Evolutionary conservation across 2,329 filamentous ascomycete species (phyloP), one percentile per base, ranked within the genome.

Genomic region (Escovopsis sp.): DNA sequence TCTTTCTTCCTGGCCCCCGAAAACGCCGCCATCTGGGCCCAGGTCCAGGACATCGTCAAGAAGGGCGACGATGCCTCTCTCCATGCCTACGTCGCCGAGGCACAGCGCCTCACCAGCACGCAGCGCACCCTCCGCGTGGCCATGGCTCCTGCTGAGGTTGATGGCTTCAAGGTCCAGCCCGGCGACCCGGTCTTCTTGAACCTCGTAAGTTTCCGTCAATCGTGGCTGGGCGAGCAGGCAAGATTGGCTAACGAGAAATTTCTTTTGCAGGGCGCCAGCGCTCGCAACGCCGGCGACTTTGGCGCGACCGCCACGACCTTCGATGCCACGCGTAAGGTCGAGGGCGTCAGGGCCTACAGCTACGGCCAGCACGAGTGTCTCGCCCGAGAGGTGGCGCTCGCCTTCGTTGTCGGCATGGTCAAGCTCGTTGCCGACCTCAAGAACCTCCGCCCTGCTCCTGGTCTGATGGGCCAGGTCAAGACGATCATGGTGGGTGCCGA

Each of bases 341-440:
- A 57, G 4, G 51, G 58, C 2, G 64, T 72, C 28, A 60, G 63
- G 2, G 56, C 66, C 18, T 70, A 64, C 45, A 66, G 66, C 49
- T 63, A 62, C 42, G 67, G 67, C 0, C 61, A 65, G 30, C 68
- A 73, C 51, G 59, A 66, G 26, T 72, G 69, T 44, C 28, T 69
- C 2, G 64, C 60, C 34, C 58, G 59, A 33, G 59, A 68, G 4
- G 48, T 69, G 1, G 59, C 64, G 0, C 55, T 63, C 11, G 54
- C 62, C 0, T 67, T 63, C 37, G 52, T 71, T 5, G 55, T 53
- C 1, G 64, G 63, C 0, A 57, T 70, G 23, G 50, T 70, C 32
- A 66, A 63, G 51, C 56, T 68, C 4, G 53, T 54, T 0, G 66
- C 65, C 1, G 58, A 60, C 12, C 59, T 70, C 42, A 66, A 66